These are phyloP conservation scores for Panellus pusillus DNA, from an alignment of 768 basidiomycete genomes.

Conservation along the genomic window DNA sequence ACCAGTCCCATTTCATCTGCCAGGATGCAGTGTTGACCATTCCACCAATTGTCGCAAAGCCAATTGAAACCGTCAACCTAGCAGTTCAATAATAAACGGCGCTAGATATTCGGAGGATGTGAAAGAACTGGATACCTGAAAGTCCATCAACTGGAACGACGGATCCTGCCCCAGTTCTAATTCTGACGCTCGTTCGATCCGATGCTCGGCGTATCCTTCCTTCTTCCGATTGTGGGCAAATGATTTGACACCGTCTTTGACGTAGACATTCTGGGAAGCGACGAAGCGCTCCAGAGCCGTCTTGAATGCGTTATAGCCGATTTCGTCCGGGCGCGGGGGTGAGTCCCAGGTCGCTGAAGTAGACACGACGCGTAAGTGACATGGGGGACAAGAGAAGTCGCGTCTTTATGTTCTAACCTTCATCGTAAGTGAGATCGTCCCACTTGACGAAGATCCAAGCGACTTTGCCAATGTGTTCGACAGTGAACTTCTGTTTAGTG, in stretches of 20 bases:
- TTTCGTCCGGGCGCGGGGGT: conserved; percentile 63
- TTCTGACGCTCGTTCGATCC: conserved; percentile 52
- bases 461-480: conserved; percentile 58
- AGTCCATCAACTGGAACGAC: conserved; percentile 76
- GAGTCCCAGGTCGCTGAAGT: conserved; percentile 88
- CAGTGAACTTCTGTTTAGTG: conserved; percentile 39
- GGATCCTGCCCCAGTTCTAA: conserved; percentile 67
- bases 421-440: conserved; percentile 90
- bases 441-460: conserved; percentile 91
- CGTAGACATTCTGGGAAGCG: conserved; percentile 55
- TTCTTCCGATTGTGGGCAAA: conserved; percentile 49
- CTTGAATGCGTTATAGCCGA: conserved; percentile 62
- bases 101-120: not conserved
- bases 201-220: conserved; percentile 51
- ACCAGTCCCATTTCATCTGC: conserved; percentile 99
- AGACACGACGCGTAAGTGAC: not conserved
- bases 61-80: conserved; percentile 82
- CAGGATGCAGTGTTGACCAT: conserved; percentile 78
- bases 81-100: not conserved
- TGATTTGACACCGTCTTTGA: conserved; percentile 49
- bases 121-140: conserved; percentile 59
- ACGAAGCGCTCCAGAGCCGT: conserved; percentile 69
- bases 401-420: conserved; percentile 54
- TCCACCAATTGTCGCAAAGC: conserved; percentile 89
- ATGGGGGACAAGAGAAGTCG: not conserved